These are phyloP conservation scores for Colletotrichum tabaci DNA, from an alignment of 2,329 filamentous ascomycete genomes.

Conservation along the genomic window DNA sequence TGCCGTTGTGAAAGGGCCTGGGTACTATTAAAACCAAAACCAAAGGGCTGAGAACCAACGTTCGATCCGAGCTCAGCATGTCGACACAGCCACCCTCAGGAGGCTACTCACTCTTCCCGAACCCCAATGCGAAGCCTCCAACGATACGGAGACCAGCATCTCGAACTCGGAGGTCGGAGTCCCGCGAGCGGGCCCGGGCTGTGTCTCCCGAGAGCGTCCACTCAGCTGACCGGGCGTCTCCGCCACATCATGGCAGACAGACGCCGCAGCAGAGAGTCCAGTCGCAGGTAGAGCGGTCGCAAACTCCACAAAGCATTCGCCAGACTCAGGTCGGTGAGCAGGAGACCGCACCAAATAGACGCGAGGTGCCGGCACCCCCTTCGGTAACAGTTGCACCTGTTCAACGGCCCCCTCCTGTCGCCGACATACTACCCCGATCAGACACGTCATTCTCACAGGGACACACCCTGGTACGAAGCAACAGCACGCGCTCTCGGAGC, in stretches of 20 bases:
- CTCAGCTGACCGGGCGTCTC: constrained; percentile 47
- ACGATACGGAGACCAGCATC: constrained; percentile 59
- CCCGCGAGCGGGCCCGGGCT: constrained; percentile 53
- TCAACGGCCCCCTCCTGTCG: constrained; percentile 58
- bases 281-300: constrained; percentile 53
- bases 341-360: constrained; percentile 27
- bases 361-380: constrained; percentile 35
- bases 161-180: constrained; percentile 56
- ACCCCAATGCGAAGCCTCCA: constrained; percentile 60
- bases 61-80: constrained; percentile 50
- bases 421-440: constrained; percentile 61
- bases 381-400: constrained; percentile 44
- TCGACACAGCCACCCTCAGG: constrained; percentile 56
- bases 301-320: constrained; percentile 46
- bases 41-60: constrained; percentile 10
- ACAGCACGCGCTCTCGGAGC: constrained; percentile 66
- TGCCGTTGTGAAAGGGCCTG: constrained; percentile 30
- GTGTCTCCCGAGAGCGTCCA: constrained; percentile 51
- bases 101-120: constrained; percentile 73
- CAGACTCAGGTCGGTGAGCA: constrained; percentile 35
- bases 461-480: constrained; percentile 63
- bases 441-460: constrained; percentile 68
- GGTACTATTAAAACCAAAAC: neutral
- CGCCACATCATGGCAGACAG: constrained; percentile 52
- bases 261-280: constrained; percentile 52